Evolutionary conservation across 2,329 filamentous ascomycete species (phyloP).

Genomic region (Aspergillus quadrilineatus): DNA sequence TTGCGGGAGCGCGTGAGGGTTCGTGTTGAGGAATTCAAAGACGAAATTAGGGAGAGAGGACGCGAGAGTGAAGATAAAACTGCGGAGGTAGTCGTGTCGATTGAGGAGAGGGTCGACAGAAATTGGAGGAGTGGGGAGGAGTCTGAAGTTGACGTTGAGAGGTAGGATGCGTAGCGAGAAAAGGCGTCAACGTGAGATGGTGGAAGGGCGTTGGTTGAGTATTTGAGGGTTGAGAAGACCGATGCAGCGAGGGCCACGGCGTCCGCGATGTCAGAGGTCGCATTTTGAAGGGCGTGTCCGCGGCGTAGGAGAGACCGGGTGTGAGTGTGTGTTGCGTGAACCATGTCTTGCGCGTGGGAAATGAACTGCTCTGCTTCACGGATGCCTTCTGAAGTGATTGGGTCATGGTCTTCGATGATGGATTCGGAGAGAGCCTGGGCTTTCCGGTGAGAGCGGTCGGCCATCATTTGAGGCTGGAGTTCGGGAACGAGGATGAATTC

Average conservation of each 20-base stretch:
- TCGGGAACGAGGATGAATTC: slow-evolving; percentile 98
- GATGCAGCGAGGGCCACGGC: slow-evolving; percentile 44
- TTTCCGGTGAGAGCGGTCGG: slow-evolving; percentile 82
- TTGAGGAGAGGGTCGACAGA: slow-evolving; percentile 72
- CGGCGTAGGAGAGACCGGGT: slow-evolving; percentile 79
- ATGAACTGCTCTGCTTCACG: slow-evolving; percentile 92
- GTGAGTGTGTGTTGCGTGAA: slow-evolving; percentile 78
- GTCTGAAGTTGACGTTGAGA: slow-evolving; percentile 61
- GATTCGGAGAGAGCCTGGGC: slow-evolving; percentile 78
- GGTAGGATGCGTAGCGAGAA: slow-evolving; percentile 65
- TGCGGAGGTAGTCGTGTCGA: slow-evolving; percentile 81
- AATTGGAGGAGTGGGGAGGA: slow-evolving; percentile 71
- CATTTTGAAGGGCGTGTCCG: slow-evolving; percentile 70
- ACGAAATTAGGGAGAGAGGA: slow-evolving; percentile 72
- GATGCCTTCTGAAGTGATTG: slow-evolving; percentile 68
- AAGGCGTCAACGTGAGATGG: slow-evolving; percentile 67
- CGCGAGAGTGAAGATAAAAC: slow-evolving; percentile 76
- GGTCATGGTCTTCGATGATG: slow-evolving; percentile 83
- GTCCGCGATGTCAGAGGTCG: slow-evolving; percentile 51
- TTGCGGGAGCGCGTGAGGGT: slow-evolving; percentile 75
- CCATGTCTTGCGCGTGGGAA: slow-evolving; percentile 83
- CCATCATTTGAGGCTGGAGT: slow-evolving; percentile 84
- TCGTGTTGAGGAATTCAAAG: slow-evolving; percentile 72
- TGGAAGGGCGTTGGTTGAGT: slow-evolving; percentile 64
- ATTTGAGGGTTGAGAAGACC: slow-evolving; percentile 51